Evolutionary conservation across 805 yeast genomes (phyloP).

Genomic region (Myxozyma nipponensis): DNA sequence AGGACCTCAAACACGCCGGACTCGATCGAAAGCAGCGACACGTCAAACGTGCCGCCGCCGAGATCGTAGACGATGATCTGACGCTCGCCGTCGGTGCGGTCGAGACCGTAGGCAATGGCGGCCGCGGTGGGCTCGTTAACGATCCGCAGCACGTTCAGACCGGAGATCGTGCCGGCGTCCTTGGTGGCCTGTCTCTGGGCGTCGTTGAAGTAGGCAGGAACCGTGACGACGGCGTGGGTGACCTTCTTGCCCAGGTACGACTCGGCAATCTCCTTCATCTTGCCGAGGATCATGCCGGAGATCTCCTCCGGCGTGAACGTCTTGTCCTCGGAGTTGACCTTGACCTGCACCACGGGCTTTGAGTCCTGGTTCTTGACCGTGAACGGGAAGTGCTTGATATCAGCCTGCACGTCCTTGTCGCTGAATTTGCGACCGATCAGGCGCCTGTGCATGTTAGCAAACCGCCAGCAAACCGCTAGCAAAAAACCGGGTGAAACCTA

Average conservation of each 20-base stretch:
- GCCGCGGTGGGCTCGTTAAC: slow-evolving; percentile 98
- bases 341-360: slow-evolving; percentile 84
- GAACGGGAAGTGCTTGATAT: slow-evolving; percentile 86
- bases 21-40: slow-evolving; percentile 84
- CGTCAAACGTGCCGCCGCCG: slow-evolving; percentile 99
- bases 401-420: slow-evolving; percentile 74
- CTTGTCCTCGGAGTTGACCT: slow-evolving; percentile 79
- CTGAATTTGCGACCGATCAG: slow-evolving; percentile 78
- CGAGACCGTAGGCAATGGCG: slow-evolving; percentile 96
- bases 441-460: slow-evolving; percentile 57
- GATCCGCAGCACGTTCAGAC: slow-evolving; percentile 88
- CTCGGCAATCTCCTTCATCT: slow-evolving; percentile 95
- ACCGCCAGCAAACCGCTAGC: neutral
- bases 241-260: slow-evolving; percentile 79
- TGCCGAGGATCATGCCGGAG: slow-evolving; percentile 84
- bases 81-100: slow-evolving; percentile 56
- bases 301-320: slow-evolving; percentile 93
- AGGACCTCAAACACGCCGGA: slow-evolving; percentile 96
- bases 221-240: slow-evolving; percentile 91
- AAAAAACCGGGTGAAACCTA: slow-evolving; percentile 33
- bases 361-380: slow-evolving; percentile 69
- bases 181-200: slow-evolving; percentile 98
- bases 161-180: slow-evolving; percentile 96
- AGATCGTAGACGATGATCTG: slow-evolving; percentile 90
- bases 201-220: slow-evolving; percentile 95